Conservation (phyloP, 495 filamentous ascomycete species). For the Aspergillus asperescens region DNA sequence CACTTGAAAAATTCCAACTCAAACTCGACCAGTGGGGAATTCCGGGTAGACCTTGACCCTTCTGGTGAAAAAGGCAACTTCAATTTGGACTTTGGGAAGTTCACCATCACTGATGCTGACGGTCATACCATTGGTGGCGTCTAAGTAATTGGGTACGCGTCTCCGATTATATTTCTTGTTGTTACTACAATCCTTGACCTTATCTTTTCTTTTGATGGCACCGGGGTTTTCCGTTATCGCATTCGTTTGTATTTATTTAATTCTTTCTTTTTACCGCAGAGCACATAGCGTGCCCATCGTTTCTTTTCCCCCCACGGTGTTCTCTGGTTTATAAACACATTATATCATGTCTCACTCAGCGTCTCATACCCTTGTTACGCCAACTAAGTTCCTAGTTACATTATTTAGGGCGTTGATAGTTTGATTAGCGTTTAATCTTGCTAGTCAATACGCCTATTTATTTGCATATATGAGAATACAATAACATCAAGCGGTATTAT, state of each 20-base stretch:
- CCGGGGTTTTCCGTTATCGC: background rate
- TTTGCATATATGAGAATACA: background rate
- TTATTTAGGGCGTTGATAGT: background rate
- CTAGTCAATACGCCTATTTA: background rate
- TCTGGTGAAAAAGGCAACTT: conserved; percentile 28
- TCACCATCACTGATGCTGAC: conserved; percentile 38
- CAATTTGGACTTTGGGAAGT: conserved; percentile 39
- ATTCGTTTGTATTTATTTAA: background rate
- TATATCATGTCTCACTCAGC: background rate
- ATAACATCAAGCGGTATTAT: no score
- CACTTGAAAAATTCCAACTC: conserved; percentile 30
- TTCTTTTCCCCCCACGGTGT: background rate
- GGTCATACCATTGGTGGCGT: conserved; percentile 38
- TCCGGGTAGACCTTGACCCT: conserved; percentile 15
- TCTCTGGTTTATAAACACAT: background rate
- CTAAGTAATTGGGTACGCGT: background rate
- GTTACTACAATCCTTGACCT: background rate
- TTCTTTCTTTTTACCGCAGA: background rate
- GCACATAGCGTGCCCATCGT: background rate
- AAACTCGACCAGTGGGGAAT: conserved; percentile 12
- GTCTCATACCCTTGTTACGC: conserved; percentile 4
- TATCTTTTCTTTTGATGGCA: background rate
- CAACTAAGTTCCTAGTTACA: background rate
- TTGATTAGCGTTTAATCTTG: background rate
- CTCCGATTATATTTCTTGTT: background rate